Evolutionary conservation across 139 green algal genomes (phyloP), one percentile per base, ranked within the genome.

Genomic region (Chlamydomonas incerta): DNA sequence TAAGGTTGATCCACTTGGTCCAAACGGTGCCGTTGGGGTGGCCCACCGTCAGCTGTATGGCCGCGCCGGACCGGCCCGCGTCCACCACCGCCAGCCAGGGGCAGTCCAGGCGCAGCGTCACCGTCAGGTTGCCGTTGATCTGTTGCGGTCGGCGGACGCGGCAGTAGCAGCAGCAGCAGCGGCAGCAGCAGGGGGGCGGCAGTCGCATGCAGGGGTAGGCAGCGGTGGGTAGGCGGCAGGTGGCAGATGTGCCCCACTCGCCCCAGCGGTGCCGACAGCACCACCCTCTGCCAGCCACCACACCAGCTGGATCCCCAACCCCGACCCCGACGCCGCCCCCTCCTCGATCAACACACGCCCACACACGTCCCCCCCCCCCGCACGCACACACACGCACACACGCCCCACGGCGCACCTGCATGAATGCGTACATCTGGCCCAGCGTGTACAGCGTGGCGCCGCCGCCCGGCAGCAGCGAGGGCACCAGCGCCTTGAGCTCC

Each of bases 21-120:
- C 76, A 83, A 0, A 9, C 29, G 26, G 76, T 83, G 60, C 76
- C 77, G 62, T 83, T 83, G 20, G 63, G 63, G 63, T 74, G 63
- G 18, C 26, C 2, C 3, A 83, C 20, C 9, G 29, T 46, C 63
- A 83, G 34, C n/a, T 6, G 46, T 23, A 83, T 15, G 29, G 29
- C 11, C 23, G 77, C 77, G 0, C 63, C 77, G 0, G 29, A 0
- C 29, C 77, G 60, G 17, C 10, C 15, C 0, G 63, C 29, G 41
- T 83, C n/a, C 63, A 83, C 63, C 63, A 83, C 46, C 28, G 77
- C 77, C 46, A 83, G 41, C 77, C 77, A 83, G 77, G 77, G 77
- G 77, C 77, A 83, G 18, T 74, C 20, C 37, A 83, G 31, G 23
- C 68, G 77, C 63, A 83, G 17, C 31, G 63, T 66, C 21, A 83